Percentiles rank a stretch among this genome's conserved stretches.
These are phyloP conservation scores for Diaporthe velutina DNA, from an alignment of 2,329 filamentous ascomycete species.

Conservation along the genomic window DNA sequence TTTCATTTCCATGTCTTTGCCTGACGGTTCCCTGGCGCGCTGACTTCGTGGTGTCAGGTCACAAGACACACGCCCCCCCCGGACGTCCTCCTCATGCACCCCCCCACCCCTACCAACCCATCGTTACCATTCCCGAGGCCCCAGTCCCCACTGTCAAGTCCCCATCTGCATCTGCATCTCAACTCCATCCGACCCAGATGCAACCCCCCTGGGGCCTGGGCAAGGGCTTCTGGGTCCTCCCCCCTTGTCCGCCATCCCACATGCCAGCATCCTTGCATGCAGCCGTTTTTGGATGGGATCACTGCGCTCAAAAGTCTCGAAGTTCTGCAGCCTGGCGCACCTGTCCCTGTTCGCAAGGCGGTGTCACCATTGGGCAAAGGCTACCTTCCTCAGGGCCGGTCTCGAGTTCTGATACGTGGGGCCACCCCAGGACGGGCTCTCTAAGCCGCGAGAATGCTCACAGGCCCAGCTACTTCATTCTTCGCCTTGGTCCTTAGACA, in stretches of 20 bases:
- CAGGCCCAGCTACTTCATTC: conserved; percentile 23
- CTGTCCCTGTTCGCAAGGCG: conserved; percentile 38
- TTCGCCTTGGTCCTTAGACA: conserved; percentile 25
- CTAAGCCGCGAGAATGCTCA: conserved; percentile 31
- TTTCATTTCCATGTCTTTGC: conserved; percentile 26
- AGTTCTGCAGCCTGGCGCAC: conserved; percentile 31
- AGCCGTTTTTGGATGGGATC: conserved; percentile 35
- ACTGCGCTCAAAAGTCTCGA: conserved; percentile 20
- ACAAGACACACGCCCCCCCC: conserved; percentile 24
- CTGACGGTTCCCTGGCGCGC: conserved; percentile 10
- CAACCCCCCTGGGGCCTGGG: conserved; percentile 40
- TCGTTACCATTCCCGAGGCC: conserved; percentile 33
- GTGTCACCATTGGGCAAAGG: conserved; percentile 35
- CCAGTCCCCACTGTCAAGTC: conserved; percentile 37
- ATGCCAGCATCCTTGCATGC: conserved; percentile 35
- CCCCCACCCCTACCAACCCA: conserved; percentile 19
- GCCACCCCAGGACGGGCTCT: conserved; percentile 14
- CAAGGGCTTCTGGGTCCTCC: conserved; percentile 38
- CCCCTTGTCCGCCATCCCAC: conserved; percentile 38
- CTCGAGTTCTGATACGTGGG: conserved; percentile 40
- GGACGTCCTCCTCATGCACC: conserved; percentile 22
- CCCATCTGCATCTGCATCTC: conserved; percentile 41
- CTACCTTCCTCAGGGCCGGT: conserved; percentile 35
- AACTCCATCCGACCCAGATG: conserved; percentile 38
- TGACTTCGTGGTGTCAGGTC: conserved; percentile 19